Base-by-base conservation (phyloP, 495 filamentous ascomycete species). In the Aspergillus panamensis region DNA sequence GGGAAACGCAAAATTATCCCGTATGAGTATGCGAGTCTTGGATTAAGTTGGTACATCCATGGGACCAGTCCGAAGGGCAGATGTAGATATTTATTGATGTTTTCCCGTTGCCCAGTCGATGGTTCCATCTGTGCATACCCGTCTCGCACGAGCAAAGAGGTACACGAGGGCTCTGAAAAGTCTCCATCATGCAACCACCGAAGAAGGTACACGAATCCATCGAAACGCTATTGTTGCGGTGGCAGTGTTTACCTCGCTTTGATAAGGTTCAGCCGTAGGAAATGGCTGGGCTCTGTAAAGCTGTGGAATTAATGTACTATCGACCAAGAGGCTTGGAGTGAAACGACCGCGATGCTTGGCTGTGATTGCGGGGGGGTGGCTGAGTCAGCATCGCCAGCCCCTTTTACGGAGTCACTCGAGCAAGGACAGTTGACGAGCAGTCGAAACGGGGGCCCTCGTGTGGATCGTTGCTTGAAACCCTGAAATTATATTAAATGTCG, bases 351-450 rank as follows among this genome's bases (percentile, higher is more conserved):
- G 35, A 48, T 40, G 59, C 64, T 66, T 66, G 64, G 64, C 64
- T 31, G 55, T 19, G 47, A 54, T 58, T 51, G 62, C 48, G 65
- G 62, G 33, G 33, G 58, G 61, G 19, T 25, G 5, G 69, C 59
- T 72, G 65, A 72, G 66, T 72, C 61, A 66, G 55, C 50, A 49
- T 39, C 37, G 39, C 10, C 56, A 70, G 62, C 71, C 73, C 73
- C 73, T 74, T 76, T 76, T 76, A 67, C 73, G 60, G 58, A 62
- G 60, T 55, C 59, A 30, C 51, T 32, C 37, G 47, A 51, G 14
- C 35, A 25, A 16, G 25, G 43, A 53, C 35, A 21, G 43, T 43
- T 10, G 43, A 45, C 53, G 31, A 55, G 45, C 14, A 52, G 37
- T 48, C 48, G 6, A 25, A 53, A 21, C 17, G 16, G 33, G 30